Evolutionary conservation across 371 early-diverging fungal species (phyloP).

Genomic region (Catenaria anguillulae): DNA sequence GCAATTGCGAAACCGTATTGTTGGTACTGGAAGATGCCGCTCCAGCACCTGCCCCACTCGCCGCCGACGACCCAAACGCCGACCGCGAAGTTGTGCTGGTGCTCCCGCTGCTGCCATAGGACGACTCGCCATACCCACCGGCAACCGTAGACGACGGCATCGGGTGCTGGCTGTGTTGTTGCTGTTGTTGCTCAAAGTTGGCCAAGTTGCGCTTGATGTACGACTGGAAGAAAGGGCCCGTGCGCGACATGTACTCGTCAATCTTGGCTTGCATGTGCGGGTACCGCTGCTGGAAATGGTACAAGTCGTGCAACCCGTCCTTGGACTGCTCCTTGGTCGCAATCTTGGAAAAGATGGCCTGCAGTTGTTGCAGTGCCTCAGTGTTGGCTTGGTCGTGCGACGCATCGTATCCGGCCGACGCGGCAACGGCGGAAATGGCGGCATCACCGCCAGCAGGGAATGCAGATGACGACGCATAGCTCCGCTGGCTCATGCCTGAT

Average conservation of each 20-base stretch:
- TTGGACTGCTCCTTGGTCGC: conserved; percentile 57
- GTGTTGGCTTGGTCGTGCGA: neutral
- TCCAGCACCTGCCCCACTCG: too few relatives aligned
- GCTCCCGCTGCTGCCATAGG: too few relatives aligned
- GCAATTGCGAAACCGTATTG: too few relatives aligned
- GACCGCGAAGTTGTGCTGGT: too few relatives aligned
- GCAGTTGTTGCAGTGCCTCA: conserved; percentile 16
- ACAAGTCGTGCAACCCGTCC: conserved; percentile 56
- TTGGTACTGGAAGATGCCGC: too few relatives aligned
- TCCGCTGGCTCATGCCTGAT: neutral
- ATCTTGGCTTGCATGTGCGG: conserved; percentile 44
- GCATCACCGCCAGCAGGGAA: neutral
- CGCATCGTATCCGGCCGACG: neutral
- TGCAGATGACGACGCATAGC: neutral
- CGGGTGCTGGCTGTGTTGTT: neutral
- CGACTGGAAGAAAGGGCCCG: conserved; percentile 56
- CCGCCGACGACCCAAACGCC: too few relatives aligned
- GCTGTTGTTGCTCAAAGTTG: neutral
- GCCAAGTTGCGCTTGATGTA: conserved; percentile 46
- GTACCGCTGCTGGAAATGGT: conserved; percentile 57
- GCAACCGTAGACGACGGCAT: too few relatives aligned
- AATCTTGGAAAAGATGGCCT: conserved; percentile 55
- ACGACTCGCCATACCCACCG: too few relatives aligned
- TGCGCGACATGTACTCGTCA: conserved; percentile 39
- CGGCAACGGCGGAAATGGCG: neutral